Evolutionary conservation across 108 stramenopile species (phyloP), one percentile per base, ranked within the genome.

Genomic region (Pseudonitzschia delicatissima): DNA sequence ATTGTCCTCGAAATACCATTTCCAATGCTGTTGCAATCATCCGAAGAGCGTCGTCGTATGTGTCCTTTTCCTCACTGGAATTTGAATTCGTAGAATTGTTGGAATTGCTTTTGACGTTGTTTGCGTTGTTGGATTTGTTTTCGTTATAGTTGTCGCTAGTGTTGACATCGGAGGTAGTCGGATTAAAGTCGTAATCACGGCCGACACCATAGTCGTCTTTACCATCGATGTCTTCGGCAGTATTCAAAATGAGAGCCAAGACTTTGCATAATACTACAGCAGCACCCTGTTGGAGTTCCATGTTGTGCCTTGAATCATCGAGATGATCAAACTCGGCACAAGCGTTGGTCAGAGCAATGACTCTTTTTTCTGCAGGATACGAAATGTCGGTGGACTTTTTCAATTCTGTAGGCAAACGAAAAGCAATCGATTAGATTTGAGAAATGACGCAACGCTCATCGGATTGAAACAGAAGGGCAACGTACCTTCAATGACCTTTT

Each of bases 1-100:
- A 58, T 13, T 82, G 82, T 9, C 76, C 88, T 28, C 89, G 67
- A 67, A 82, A 89, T 3, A 89, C 86, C 89, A 93, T 86, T 77
- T 93, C 92, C 1, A 90, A 57, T 7, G 87, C 86, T 15, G 82
- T 74, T 61, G 83, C 77, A 21, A 93, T 77, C 77, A 84, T 75
- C 3, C 80, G 68, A 35, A 90, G 82, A 61, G 90, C 92, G 49
- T 85, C 87, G 27, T 88, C 88, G 81, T 57, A 29, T 82, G 68
- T 51, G 82, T 66, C 67, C 21, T 23, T 21, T 8, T 48, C 47
- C 23, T 48, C 47, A 23, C 21, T 27, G 6, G 47, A 9, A 21
- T 48, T 48, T 21, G 47, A 48, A 23, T 48, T 48, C 7, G 47
- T 2, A 21, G 4, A 23, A 21, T 48, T 3, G 13, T 55, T 8